Conservation (phyloP, 345 rosid genomes). For the Eucalyptus sp. region DNA sequence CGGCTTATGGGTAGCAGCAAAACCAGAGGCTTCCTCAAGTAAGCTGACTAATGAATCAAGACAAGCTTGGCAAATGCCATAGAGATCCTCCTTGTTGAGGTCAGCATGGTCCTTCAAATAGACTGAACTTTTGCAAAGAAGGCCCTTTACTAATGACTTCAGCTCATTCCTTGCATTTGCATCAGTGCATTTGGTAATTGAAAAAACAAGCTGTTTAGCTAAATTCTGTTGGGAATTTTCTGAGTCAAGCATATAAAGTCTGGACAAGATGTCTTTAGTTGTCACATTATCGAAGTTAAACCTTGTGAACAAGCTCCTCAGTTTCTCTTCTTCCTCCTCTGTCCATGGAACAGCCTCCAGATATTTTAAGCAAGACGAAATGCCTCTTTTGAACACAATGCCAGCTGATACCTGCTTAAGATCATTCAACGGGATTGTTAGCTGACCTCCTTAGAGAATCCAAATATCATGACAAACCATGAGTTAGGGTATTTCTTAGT, state of each 20-base stretch:
- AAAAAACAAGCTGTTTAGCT: conserved; percentile 59
- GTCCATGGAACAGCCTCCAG: conserved; percentile 96
- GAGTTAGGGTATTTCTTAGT: background rate
- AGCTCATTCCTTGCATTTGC: conserved; percentile 74
- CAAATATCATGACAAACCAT: background rate
- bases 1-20: background rate
- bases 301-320: conserved; percentile 43
- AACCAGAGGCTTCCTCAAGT: conserved; percentile 39
- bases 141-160: conserved; percentile 68
- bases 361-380: conserved; percentile 63
- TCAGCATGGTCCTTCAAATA: conserved; percentile 76
- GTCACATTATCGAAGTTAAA: conserved; percentile 47
- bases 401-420: conserved; percentile 57
- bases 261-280: conserved; percentile 49
- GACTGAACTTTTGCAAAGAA: conserved; percentile 76
- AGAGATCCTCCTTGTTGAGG: conserved; percentile 62
- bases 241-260: conserved; percentile 30
- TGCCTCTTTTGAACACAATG: conserved; percentile 56
- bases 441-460: background rate
- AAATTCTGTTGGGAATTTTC: conserved; percentile 34
- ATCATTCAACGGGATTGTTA: background rate
- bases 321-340: conserved; percentile 90
- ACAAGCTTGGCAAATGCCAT: conserved; percentile 43
- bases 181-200: conserved; percentile 51
- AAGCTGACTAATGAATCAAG: conserved; percentile 33